phyloP scores from a whole-genome alignment of 2,329 filamentous ascomycete genomes.

The Penicillium sp. region DNA sequence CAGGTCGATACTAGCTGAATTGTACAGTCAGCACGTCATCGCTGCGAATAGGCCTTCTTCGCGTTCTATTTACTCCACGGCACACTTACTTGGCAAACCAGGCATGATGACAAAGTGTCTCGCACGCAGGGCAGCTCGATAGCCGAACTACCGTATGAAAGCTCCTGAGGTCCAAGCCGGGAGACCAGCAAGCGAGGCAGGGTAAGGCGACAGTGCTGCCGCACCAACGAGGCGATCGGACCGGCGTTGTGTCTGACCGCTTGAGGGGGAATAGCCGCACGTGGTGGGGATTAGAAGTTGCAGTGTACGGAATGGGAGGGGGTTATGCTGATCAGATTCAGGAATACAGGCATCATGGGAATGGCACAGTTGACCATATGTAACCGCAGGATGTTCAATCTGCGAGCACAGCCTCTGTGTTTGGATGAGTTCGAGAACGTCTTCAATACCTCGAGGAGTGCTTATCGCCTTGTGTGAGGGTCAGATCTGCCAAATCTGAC shows the following conservation, averaged over 20 bases:
- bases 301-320: no score
- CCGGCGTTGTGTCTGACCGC: no score
- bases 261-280: no score
- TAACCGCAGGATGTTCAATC: no score
- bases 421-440: no score
- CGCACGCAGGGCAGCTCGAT: background rate
- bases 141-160: no score
- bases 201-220: background rate
- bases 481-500: conserved; percentile 1
- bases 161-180: no score
- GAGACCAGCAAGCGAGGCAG: background rate
- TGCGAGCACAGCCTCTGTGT: no score
- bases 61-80: background rate
- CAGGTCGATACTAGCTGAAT: conserved; percentile 83
- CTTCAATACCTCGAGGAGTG: background rate
- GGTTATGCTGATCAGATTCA: no score
- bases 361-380: no score
- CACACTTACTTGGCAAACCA: conserved; percentile 39
- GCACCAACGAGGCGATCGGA: no score
- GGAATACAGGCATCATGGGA: conserved; percentile 9
- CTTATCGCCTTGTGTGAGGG: background rate
- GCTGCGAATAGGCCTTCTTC: background rate
- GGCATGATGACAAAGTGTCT: conserved; percentile 32
- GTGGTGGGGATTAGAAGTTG: no score
- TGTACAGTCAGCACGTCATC: conserved; percentile 8